Evolutionary conservation across 306 rosid species (phyloP), one percentile per base, ranked within the genome.

Genomic region (Trifolium repens): DNA sequence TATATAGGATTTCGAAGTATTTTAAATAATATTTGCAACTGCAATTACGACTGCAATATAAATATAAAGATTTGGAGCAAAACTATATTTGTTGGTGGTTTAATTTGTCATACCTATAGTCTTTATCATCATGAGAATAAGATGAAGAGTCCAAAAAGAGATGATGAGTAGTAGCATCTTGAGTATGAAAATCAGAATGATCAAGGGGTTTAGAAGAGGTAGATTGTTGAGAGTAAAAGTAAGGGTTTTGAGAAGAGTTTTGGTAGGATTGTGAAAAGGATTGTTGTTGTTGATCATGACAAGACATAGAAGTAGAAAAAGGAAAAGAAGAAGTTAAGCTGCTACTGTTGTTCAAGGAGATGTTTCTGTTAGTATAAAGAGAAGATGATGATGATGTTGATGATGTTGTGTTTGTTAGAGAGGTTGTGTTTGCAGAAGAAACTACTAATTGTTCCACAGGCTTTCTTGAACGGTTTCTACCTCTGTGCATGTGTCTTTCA

Each of bases 391-490:
- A 37, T 37, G 19, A 81, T 8, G 7, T 22, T 22, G 24, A 88
- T 67, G 27, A 83, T 61, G 84, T 40, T 81, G 53, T 40, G 26
- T 16, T 80, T 66, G 86, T n/a, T 34, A 8, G 88, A 71, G 27
- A 83, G 64, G 83, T 59, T 83, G 53, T 43, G 60, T 54, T 54
- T 54, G 60, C 7, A 17, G 91, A 85, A 74, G 94, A 78, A 82
- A 87, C 86, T 11, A 67, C 57, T 22, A 14, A 9, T 8, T 39
- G 42, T 96, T 96, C 99, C 99, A 94, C 99, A 90, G 93, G 99
- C 99, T 92, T 96, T 96, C 99, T 96, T 96, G 99, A 96, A 96
- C 99, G 99, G 85, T 92, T 92, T 80, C 92, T 90, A 85, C 99
- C 99, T 82, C 99, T 87, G 74, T 96, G 99, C 99, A 96, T 96